These are phyloP conservation scores for Agastache rugosa DNA, from an alignment of 257 asterid genomes.

Conservation along the genomic window DNA sequence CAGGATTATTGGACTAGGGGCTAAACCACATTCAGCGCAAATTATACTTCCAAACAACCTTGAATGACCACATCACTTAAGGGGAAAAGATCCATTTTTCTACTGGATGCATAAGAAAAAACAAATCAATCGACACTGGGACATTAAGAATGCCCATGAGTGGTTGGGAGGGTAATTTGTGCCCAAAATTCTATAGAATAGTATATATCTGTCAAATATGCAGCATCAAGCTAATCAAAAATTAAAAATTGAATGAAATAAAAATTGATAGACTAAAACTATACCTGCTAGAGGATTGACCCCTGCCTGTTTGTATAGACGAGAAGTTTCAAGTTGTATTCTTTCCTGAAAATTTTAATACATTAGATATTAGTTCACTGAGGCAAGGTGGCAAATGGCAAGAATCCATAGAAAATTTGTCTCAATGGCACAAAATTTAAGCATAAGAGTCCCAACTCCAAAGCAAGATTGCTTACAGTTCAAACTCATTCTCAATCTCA, in stretches of 20 bases:
- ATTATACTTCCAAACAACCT: constrained; percentile 7
- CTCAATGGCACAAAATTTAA: constrained; percentile 15
- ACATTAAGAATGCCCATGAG: constrained; percentile 6
- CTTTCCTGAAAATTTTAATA: constrained; percentile 71
- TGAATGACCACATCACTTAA: constrained; percentile 5
- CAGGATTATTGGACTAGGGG: background rate
- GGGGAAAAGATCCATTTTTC: constrained; percentile 10
- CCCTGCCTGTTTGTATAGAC: constrained; percentile 90
- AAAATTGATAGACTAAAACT: constrained; percentile 29
- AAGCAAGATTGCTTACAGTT: constrained; percentile 27
- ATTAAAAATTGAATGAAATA: constrained; percentile 16
- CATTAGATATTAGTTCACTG: constrained; percentile 30
- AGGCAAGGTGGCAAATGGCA: constrained; percentile 20
- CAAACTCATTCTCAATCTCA: constrained; percentile 17
- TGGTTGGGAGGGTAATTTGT: background rate
- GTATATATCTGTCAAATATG: constrained; percentile 12
- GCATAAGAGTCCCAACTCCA: constrained; percentile 20
- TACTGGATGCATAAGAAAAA: background rate
- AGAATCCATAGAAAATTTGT: constrained; percentile 6
- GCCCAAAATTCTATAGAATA: background rate
- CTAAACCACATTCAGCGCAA: background rate
- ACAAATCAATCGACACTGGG: background rate
- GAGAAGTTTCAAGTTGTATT: constrained; percentile 98
- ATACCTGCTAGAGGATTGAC: constrained; percentile 99
- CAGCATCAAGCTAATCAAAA: constrained; percentile 29